Percentiles rank a stretch among this genome's conserved stretches.
phyloP scores from a whole-genome alignment of 2,329 filamentous ascomycete species.

The Aspergillus sp. region DNA sequence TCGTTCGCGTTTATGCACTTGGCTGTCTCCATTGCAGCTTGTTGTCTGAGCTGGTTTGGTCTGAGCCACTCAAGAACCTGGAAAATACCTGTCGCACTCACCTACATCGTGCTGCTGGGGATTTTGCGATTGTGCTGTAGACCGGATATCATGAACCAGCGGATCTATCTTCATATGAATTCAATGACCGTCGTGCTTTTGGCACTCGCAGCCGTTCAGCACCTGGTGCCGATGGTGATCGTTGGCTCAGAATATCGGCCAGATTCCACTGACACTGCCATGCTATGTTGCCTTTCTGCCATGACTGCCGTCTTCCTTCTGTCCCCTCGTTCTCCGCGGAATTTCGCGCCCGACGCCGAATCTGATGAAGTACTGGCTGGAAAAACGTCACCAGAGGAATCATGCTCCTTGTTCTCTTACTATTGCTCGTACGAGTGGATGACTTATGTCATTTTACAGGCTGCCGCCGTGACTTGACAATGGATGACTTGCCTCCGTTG shows the following conservation, averaged over 20 bases:
- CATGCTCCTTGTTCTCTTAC: constrained; percentile 23
- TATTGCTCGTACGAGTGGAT: constrained; percentile 28
- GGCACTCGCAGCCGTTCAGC: constrained; percentile 12
- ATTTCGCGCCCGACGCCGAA: constrained; percentile 10
- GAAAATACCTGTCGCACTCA: constrained; percentile 14
- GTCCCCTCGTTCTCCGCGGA: constrained; percentile 12
- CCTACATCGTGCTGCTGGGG: constrained; percentile 15
- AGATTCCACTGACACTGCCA: constrained; percentile 8
- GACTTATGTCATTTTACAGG: constrained; percentile 22
- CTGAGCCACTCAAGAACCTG: constrained; percentile 6
- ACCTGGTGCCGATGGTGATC: constrained; percentile 16
- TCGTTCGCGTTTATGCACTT: constrained; percentile 11
- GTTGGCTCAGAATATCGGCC: constrained; percentile 13
- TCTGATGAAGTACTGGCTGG: constrained; percentile 6
- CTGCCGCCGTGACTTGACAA: constrained; percentile 17
- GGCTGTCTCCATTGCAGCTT: constrained; percentile 8
- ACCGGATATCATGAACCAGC: constrained; percentile 3
- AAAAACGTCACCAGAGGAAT: constrained; percentile 20
- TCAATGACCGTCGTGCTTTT: constrained; percentile 8
- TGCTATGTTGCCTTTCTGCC: constrained; percentile 10
- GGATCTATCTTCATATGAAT: constrained; percentile 19
- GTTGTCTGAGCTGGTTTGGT: constrained; percentile 10
- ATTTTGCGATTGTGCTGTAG: constrained; percentile 11
- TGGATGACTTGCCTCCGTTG: constrained; percentile 24
- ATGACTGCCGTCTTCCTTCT: constrained; percentile 9